A percentile compares a stretch with the other conserved stretches of the same genome.
Evolutionary conservation across 2,329 filamentous ascomycete genomes (phyloP).

Genomic region (Phaeosphaeria sp.): DNA sequence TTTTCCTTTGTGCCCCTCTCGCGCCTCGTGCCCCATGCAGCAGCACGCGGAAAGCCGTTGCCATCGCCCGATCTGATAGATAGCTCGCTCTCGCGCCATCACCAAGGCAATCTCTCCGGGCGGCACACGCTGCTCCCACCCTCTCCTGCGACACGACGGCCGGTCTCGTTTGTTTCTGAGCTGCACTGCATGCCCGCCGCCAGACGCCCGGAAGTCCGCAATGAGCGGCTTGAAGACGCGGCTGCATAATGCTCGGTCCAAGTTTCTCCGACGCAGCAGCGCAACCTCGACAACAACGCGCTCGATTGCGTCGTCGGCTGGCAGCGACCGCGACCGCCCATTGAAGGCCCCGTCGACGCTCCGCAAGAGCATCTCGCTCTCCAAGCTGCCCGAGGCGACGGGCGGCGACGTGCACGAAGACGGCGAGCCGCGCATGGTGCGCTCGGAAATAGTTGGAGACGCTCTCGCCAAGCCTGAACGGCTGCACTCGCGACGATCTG

Average conservation of each 20-base stretch:
- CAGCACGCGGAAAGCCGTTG: not conserved
- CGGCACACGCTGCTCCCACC: not conserved
- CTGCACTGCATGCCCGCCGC: not conserved
- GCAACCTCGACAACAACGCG: slow-evolving; percentile 31
- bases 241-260: slow-evolving; percentile 37
- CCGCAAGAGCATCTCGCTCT: slow-evolving; percentile 39
- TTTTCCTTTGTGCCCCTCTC: slow-evolving; percentile 4
- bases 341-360: slow-evolving; percentile 19
- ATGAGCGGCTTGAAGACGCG: slow-evolving; percentile 47
- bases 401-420: slow-evolving; percentile 13
- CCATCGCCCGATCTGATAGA: slow-evolving; percentile 1
- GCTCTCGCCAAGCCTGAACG: not conserved
- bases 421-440: slow-evolving; percentile 23
- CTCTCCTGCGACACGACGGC: not conserved
- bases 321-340: slow-evolving; percentile 19
- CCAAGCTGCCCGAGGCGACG: slow-evolving; percentile 36
- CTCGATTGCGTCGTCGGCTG: slow-evolving; percentile 35
- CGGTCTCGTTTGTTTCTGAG: slow-evolving; percentile 4
- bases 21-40: not conserved
- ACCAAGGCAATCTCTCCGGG: not conserved
- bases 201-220: not conserved
- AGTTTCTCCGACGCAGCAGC: slow-evolving; percentile 39
- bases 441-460: slow-evolving; percentile 26
- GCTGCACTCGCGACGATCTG: not conserved
- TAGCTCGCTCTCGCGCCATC: not conserved